Evolutionary conservation across 2,329 filamentous ascomycete species (phyloP).

Genomic region (Penicillium hesseltinei): DNA sequence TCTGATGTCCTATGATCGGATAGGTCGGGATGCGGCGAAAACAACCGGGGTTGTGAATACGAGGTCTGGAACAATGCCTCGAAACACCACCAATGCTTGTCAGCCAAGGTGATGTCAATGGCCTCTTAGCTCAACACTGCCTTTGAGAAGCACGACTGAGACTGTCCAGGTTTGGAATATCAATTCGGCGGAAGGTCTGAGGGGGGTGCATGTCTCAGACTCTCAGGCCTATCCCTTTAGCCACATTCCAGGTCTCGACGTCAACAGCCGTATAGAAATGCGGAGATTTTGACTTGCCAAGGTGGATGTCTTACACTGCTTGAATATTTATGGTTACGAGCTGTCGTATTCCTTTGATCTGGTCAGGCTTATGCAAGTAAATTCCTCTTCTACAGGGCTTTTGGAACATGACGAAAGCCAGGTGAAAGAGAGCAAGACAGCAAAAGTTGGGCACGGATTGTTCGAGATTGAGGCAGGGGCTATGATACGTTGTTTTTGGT

Average conservation of each 20-base stretch:
- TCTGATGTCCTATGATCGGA: background rate
- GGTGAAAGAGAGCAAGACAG: background rate
- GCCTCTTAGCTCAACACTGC: slow-evolving; percentile 3
- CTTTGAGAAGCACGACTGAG: background rate
- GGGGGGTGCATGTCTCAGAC: slow-evolving; percentile 14
- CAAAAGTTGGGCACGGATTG: background rate
- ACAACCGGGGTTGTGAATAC: slow-evolving; percentile 22
- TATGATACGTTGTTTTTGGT: background rate
- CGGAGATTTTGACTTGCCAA: slow-evolving; percentile 5
- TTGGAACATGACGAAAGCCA: background rate
- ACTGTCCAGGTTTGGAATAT: background rate
- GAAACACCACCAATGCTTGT: slow-evolving; percentile 18
- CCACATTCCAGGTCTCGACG: slow-evolving; percentile 3
- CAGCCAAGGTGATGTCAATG: slow-evolving; percentile 4
- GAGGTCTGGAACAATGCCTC: slow-evolving; percentile 24
- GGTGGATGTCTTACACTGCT: slow-evolving; percentile 7
- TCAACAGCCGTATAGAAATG: slow-evolving; percentile 4
- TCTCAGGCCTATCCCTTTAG: slow-evolving; percentile 13
- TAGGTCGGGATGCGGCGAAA: background rate
- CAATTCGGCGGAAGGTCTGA: background rate
- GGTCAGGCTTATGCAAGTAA: background rate
- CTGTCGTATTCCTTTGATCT: background rate
- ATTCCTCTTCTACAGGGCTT: background rate
- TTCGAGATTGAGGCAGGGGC: background rate
- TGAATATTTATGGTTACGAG: background rate